Base-by-base conservation (phyloP, 2,329 filamentous ascomycete genomes). In the Orbilia javanica region DNA sequence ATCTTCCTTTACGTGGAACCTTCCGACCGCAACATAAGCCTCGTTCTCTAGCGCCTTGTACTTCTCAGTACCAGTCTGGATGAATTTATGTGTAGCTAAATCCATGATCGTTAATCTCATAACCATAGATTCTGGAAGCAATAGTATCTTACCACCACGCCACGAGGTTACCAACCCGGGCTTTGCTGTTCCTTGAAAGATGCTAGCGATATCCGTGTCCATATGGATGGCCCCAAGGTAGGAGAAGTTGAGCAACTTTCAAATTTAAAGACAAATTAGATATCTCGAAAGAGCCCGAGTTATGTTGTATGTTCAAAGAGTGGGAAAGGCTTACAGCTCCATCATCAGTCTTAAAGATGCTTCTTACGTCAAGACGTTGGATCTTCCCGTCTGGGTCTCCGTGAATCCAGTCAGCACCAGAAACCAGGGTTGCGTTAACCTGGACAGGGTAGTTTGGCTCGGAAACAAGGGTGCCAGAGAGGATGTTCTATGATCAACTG, bases 361-460 rank as follows among this genome's bases (percentile, higher is more conserved):
- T 83, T 15, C 82, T 82, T 7, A 86, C 85, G 44, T 85, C 83
- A 60, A 86, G 83, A 27, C 84, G 83, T 29, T 84, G 81, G 78
- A 84, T 83, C 34, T 82, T 80, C 3, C 84, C 84, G 62, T 83
- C 81, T 1, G 84, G 82, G 73, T 86, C 85, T 63, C 82, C 82
- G 27, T 84, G 84, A 63, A 86, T 81, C 80, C 83, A 85, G 80
- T 86, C 85, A 57, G 83, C 82, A 22, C 84, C 85, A 62, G 85
- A 84, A 60, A 83, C 69, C 69, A 85, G 84, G 27, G 81, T 81
- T 36, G 84, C 85, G 64, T 84, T 81, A 53, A 86, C 74, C 27
- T 81, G 69, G 62, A 84, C 82, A 4, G 83, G 82, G 79, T 85
- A 86, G 67, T 69, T 64, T 2, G 83, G 82, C 50, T 85, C 83